Evolutionary conservation across 805 yeast genomes (phyloP).

Genomic region (Saccharomycopsis fermentans): DNA sequence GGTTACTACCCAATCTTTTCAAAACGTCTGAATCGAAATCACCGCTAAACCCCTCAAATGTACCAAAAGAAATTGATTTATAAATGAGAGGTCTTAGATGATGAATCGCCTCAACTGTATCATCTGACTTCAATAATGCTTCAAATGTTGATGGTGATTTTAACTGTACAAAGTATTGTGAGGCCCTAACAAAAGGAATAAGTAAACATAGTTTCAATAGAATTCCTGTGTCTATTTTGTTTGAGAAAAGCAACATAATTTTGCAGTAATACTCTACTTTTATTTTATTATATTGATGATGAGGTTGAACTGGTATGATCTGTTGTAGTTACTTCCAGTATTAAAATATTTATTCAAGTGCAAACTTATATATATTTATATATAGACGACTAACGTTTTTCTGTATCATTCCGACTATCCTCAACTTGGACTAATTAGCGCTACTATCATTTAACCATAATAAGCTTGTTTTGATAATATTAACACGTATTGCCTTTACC

Average conservation of each 20-base stretch:
- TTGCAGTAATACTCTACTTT: background rate
- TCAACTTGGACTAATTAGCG: background rate
- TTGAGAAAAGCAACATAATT: background rate
- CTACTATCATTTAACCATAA: background rate
- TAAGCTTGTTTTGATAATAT: background rate
- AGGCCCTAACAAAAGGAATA: background rate
- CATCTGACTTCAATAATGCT: conserved; percentile 13
- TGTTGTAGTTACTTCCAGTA: too few relatives aligned
- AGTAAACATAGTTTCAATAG: background rate
- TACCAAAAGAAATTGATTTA: conserved; percentile 39
- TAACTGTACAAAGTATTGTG: conserved; percentile 14
- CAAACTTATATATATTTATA: too few relatives aligned
- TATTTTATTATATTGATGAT: background rate
- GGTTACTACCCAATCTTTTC: conserved; percentile 9
- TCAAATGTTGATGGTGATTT: conserved; percentile 16
- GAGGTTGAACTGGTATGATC: too few relatives aligned
- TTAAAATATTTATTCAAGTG: too few relatives aligned
- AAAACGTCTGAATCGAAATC: conserved; percentile 27
- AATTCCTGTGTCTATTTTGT: background rate
- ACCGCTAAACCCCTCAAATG: conserved; percentile 44
- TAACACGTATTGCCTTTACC: background rate
- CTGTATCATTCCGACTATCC: too few relatives aligned
- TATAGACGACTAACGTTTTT: too few relatives aligned
- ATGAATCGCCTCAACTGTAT: conserved; percentile 19
- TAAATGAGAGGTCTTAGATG: conserved; percentile 36